These are phyloP conservation scores for Taiozyma sp. DNA, from an alignment of 1,139 yeast species.

Conservation along the genomic window DNA sequence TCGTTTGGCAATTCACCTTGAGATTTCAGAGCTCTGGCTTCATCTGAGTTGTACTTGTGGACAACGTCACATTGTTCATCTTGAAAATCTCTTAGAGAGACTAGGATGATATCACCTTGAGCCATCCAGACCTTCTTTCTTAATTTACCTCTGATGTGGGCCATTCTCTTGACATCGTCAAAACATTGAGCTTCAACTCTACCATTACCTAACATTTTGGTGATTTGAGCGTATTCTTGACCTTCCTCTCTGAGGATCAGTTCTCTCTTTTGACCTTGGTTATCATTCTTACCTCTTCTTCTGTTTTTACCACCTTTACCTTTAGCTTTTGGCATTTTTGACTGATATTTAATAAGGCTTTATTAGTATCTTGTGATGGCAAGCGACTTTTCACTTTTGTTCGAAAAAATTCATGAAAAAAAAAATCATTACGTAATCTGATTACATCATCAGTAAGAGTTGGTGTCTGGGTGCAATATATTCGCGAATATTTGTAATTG, in stretches of 20 bases:
- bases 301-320: slow-evolving; percentile 68
- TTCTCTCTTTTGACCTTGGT: slow-evolving; percentile 91
- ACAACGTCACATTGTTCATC: slow-evolving; percentile 98
- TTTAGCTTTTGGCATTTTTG: slow-evolving; percentile 48
- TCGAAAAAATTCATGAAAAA: neutral
- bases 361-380: neutral
- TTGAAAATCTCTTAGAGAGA: slow-evolving; percentile 96
- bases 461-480: neutral
- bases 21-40: slow-evolving; percentile 93
- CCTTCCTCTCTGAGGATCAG: slow-evolving; percentile 90
- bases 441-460: no score
- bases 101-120: slow-evolving; percentile 95
- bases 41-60: slow-evolving; percentile 94
- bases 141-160: slow-evolving; percentile 97
- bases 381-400: neutral
- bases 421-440: neutral
- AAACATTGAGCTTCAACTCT: slow-evolving; percentile 94
- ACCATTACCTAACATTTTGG: slow-evolving; percentile 98
- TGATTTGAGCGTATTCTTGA: slow-evolving; percentile 97
- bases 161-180: slow-evolving; percentile 91
- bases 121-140: slow-evolving; percentile 99
- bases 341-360: neutral
- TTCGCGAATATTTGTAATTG: neutral
- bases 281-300: slow-evolving; percentile 98
- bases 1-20: slow-evolving; percentile 96